phyloP scores from a whole-genome alignment of 2,329 filamentous ascomycete genomes.

The Aspergillus sergii region DNA sequence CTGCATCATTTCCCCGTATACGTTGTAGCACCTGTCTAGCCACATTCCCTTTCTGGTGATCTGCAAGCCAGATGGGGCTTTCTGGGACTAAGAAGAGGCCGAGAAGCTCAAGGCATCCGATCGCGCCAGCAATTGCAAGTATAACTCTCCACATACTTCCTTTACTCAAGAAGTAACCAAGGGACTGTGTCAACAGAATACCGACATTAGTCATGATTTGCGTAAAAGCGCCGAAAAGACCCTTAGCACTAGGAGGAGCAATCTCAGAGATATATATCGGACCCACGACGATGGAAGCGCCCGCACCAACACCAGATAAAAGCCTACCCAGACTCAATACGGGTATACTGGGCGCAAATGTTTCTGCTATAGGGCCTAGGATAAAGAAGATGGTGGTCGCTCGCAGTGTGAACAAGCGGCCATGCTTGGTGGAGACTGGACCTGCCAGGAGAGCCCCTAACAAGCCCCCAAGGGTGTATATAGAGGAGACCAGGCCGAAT shows the following conservation, averaged over 20 bases:
- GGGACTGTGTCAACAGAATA: conserved; percentile 77
- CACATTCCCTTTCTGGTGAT: conserved; percentile 60
- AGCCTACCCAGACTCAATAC: conserved; percentile 74
- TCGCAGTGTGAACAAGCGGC: conserved; percentile 75
- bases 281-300: conserved; percentile 87
- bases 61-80: conserved; percentile 82
- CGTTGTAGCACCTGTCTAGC: conserved; percentile 72
- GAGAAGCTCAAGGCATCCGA: conserved; percentile 68
- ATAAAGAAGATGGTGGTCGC: conserved; percentile 76
- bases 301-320: conserved; percentile 80
- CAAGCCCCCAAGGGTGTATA: conserved; percentile 88
- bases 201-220: conserved; percentile 93
- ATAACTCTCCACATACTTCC: conserved; percentile 82
- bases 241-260: conserved; percentile 71
- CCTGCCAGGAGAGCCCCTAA: conserved; percentile 79
- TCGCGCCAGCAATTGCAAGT: conserved; percentile 69
- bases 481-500: conserved; percentile 84
- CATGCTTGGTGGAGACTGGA: conserved; percentile 74
- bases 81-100: conserved; percentile 80
- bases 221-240: conserved; percentile 79
- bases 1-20: conserved; percentile 69
- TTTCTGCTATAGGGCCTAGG: conserved; percentile 74
- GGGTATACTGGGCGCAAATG: conserved; percentile 67
- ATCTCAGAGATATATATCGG: conserved; percentile 95
- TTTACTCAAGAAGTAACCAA: conserved; percentile 86